Evolutionary conservation across 2,329 filamentous ascomycete genomes (phyloP), one percentile per base, ranked within the genome.

Genomic region (Diaporthe sp.): DNA sequence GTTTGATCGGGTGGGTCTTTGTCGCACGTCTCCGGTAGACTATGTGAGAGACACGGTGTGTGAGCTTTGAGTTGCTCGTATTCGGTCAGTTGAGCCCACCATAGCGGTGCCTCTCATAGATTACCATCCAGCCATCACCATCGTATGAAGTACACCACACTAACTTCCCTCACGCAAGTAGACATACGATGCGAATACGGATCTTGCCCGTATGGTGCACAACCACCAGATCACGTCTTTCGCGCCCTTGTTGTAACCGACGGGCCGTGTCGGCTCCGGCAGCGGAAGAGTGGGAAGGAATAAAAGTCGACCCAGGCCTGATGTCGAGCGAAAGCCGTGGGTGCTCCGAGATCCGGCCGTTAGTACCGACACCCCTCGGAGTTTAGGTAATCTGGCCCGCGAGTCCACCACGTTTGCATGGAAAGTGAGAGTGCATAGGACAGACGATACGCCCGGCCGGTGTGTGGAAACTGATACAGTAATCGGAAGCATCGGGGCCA

Each of bases 181-280:
- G 6, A 67, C 61, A 67, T n/a, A n/a, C 61, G 42, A 67, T n/a
- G 12, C 19, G 15, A 19, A 37, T 15, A 46, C 44, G 42, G 61
- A n/a, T 49, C 61, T 22, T 67, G 61, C 42, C 28, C 61, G 42
- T 37, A 49, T n/a, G 42, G 42, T 65, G 39, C n/a, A 28, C 60
- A 15, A 15, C 42, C 42, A 44, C 15, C 42, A 19, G 15, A 15
- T 19, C 22, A n/a, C 42, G 28, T 49, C 17, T 34, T 37, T 34
- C 25, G 25, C 39, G 28, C 42, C 61, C 25, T 46, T 10, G n/a
- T 28, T 7, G 25, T 61, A 67, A n/a, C 42, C 61, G 42, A 49
- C 44, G 25, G 15, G 17, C 61, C 61, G 61, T 17, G n/a, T 65
- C 61, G 42, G 42, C 61, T 65, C 61, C 61, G 61, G 61, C 60